Evolutionary conservation across 331 rosid genomes (phyloP).

Genomic region (Pyracantha coccinea): DNA sequence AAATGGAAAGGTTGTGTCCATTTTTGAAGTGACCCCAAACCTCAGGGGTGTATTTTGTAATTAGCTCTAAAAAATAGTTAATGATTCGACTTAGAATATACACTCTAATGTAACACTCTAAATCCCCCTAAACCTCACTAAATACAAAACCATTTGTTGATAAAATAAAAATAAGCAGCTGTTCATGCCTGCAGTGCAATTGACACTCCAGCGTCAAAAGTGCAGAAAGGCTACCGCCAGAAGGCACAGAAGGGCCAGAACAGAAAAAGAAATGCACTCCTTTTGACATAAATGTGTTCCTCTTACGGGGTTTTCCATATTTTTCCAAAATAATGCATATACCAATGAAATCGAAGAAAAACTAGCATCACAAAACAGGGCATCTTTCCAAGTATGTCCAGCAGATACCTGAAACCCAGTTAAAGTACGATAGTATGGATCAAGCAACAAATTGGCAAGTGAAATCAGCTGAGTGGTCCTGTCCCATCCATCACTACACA

Average conservation of each 20-base stretch:
- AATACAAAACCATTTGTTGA: background rate
- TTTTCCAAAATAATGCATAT: background rate
- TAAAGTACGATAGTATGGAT: conserved; percentile 89
- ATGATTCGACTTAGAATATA: background rate
- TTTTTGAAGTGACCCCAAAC: too few relatives aligned
- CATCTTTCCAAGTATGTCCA: conserved; percentile 2
- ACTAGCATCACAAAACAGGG: background rate
- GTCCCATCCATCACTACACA: conserved; percentile 96
- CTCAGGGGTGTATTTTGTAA: too few relatives aligned
- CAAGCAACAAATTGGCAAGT: conserved; percentile 87
- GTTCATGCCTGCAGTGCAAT: background rate
- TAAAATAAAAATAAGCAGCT: background rate
- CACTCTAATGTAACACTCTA: background rate
- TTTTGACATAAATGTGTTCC: background rate
- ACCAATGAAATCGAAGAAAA: background rate
- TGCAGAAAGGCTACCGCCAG: background rate
- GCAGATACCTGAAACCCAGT: conserved; percentile 80
- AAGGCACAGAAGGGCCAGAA: too few relatives aligned
- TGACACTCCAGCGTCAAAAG: background rate
- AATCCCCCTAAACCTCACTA: background rate
- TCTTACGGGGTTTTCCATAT: background rate
- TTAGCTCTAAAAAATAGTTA: background rate
- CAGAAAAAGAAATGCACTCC: background rate
- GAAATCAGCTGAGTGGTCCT: conserved; percentile 91
- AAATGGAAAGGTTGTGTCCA: too few relatives aligned